Percentiles rank a stretch among this genome's conserved stretches.
These are phyloP conservation scores for Flaveria sonorensis DNA, from an alignment of 129 eudicot genomes.

Conservation along the genomic window DNA sequence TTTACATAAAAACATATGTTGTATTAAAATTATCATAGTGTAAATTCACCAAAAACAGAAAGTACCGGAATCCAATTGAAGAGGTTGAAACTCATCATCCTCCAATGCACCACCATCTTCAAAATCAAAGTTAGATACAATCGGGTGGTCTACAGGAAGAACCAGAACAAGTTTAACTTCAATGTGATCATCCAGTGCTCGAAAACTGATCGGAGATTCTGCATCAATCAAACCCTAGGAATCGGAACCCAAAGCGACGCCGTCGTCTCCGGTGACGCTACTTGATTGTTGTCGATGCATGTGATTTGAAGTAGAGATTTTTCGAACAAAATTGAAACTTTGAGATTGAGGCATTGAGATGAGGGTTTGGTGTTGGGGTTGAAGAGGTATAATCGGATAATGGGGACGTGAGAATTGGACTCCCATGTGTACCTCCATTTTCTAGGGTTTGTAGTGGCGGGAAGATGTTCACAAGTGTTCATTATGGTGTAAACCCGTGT, in stretches of 20 bases:
- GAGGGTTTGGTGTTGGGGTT: conserved; percentile 44
- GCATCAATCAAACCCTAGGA: conserved; percentile 68
- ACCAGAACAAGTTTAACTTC: conserved; percentile 65
- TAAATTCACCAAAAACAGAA: not conserved
- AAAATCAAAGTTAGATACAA: conserved; percentile 57
- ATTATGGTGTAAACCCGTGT: conserved; percentile 2
- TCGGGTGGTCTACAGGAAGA: conserved; percentile 87
- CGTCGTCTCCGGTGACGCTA: conserved; percentile 17
- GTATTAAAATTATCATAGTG: not conserved
- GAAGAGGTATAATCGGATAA: conserved; percentile 64
- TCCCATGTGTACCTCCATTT: conserved; percentile 89
- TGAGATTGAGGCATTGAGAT: conserved; percentile 42
- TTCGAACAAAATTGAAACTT: conserved; percentile 38
- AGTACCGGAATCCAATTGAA: conserved; percentile 69
- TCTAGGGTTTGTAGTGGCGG: conserved; percentile 62
- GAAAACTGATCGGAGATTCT: conserved; percentile 54
- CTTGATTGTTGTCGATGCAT: conserved; percentile 35
- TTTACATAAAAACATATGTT: not conserved
- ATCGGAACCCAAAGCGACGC: conserved; percentile 57
- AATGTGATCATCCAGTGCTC: conserved; percentile 58
- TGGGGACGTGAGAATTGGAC: conserved; percentile 78
- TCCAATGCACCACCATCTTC: conserved; percentile 17
- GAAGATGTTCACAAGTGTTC: conserved; percentile 26
- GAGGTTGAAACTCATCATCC: conserved; percentile 44
- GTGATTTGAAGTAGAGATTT: conserved; percentile 46